Percentiles rank a stretch among this genome's conserved stretches.
These are phyloP conservation scores for Terana coerulea DNA, from an alignment of 768 basidiomycete genomes.

Conservation along the genomic window DNA sequence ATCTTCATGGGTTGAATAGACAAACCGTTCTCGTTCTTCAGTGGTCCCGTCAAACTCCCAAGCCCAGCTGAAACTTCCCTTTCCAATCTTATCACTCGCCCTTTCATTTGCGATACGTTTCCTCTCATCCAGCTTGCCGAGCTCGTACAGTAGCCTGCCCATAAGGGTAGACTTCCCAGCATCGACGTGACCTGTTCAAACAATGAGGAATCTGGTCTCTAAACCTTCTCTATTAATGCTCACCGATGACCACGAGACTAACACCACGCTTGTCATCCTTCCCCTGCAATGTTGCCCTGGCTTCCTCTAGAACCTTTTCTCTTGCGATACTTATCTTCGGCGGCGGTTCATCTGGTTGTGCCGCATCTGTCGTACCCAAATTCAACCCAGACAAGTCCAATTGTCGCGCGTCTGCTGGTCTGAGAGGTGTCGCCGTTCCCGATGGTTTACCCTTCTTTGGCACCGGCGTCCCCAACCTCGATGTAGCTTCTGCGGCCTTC, in stretches of 20 bases:
- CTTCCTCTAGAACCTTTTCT: slow-evolving; percentile 85
- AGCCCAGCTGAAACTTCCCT: slow-evolving; percentile 95
- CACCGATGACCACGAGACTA: slow-evolving; percentile 92
- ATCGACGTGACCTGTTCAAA: slow-evolving; percentile 87
- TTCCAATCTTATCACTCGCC: slow-evolving; percentile 85
- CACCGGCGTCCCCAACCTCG: slow-evolving; percentile 24
- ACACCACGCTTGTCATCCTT: slow-evolving; percentile 62
- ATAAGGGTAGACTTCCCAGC: slow-evolving; percentile 98
- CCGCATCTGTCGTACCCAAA: slow-evolving; percentile 42
- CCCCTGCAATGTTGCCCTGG: slow-evolving; percentile 46
- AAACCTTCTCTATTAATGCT: slow-evolving; percentile 5
- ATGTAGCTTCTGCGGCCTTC: slow-evolving; percentile 20
- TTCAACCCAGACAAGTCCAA: slow-evolving; percentile 77
- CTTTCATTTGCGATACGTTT: slow-evolving; percentile 80
- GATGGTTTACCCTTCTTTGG: slow-evolving; percentile 41
- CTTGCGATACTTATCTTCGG: slow-evolving; percentile 67
- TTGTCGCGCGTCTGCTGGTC: slow-evolving; percentile 47
- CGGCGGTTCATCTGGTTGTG: slow-evolving; percentile 39
- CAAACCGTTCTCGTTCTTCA: slow-evolving; percentile 89
- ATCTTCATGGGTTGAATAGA: neutral
- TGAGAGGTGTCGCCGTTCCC: slow-evolving; percentile 41
- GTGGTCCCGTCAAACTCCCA: slow-evolving; percentile 93
- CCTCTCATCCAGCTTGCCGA: slow-evolving; percentile 86
- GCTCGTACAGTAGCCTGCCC: slow-evolving; percentile 90
- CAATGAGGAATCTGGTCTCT: neutral